Evolutionary conservation across 2,329 filamentous ascomycete species (phyloP).

Genomic region (Pseudofabraea citricarpa): DNA sequence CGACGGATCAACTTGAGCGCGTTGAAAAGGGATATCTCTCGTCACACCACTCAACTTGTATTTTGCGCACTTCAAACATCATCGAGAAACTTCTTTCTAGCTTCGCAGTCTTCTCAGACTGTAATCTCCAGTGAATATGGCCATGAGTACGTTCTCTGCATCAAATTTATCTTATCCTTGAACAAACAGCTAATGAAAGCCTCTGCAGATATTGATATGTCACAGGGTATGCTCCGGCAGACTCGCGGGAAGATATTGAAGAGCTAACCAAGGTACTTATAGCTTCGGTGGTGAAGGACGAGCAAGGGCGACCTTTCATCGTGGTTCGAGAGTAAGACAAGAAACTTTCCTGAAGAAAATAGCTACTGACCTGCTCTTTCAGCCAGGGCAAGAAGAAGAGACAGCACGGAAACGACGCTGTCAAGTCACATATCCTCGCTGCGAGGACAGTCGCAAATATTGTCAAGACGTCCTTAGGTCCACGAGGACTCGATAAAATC

Average conservation of each 20-base stretch:
- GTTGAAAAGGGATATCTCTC: neutral
- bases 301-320: conserved; percentile 95
- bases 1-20: neutral
- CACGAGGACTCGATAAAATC: conserved; percentile 96
- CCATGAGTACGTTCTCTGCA: conserved; percentile 47
- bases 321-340: conserved; percentile 86
- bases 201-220: conserved; percentile 70
- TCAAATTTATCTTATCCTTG: conserved; percentile 17
- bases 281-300: conserved; percentile 87
- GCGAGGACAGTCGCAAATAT: conserved; percentile 95
- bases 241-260: too few species aligned
- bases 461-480: conserved; percentile 93
- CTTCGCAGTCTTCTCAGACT: conserved; percentile 13
- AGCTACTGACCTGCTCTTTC: conserved; percentile 17
- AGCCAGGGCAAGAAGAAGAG: conserved; percentile 98
- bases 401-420: conserved; percentile 91
- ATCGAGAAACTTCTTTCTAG: neutral
- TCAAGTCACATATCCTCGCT: conserved; percentile 97
- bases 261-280: conserved; percentile 20
- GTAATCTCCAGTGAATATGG: conserved; percentile 40
- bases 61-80: neutral
- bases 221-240: conserved; percentile 60
- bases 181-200: conserved; percentile 16
- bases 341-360: conserved; percentile 12
- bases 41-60: neutral